Evolutionary conservation across 2,329 filamentous ascomycete genomes (phyloP), one percentile per base, ranked within the genome.

Genomic region (Penicillium brasilianum): DNA sequence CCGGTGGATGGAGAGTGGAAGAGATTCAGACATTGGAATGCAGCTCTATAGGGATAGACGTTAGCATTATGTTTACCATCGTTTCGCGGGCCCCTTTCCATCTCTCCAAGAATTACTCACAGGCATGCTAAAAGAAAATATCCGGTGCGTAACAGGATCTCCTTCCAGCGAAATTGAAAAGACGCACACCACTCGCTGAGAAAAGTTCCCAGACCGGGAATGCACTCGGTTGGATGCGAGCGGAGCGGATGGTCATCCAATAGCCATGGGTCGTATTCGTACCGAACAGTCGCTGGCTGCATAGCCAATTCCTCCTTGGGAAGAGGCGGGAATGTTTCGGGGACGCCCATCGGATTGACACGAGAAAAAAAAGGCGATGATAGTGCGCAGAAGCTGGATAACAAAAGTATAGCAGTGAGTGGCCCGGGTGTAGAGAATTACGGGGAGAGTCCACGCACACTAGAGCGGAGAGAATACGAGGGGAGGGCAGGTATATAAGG

Each of bases 211-310:
- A 75, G 20, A 2, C 69, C 71, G 1, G 74, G 74, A 53, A 70
- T 67, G 59, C 72, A 76, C 20, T 69, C 65, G 3, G 68, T 69
- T 25, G 74, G 74, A 65, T 73, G 63, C 0, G 71, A 71, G 18
- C 74, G 74, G 9, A 76, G 69, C 8, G 74, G 74, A 57, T 77
- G 74, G 28, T 76, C 74, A 16, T 76, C 72, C 1, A 75, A 59
- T 18, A 77, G 53, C 62, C 69, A 70, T 34, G 60, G 62, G 28
- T 70, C 66, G 51, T 71, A 71, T 52, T 72, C 68, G 41, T 65
- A 60, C n/a, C 18, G 50, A 20, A 50, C 48, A 1, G 36, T 32
- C 6, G 50, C 36, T 11, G 62, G 50, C 34, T 64, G 59, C 22
- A 60, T 10, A 6, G 62, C 61, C 9, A 53, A 3, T 8, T 58